Evolutionary conservation across 2,329 filamentous ascomycete genomes (phyloP).

Genomic region (Aspergillus candidus): DNA sequence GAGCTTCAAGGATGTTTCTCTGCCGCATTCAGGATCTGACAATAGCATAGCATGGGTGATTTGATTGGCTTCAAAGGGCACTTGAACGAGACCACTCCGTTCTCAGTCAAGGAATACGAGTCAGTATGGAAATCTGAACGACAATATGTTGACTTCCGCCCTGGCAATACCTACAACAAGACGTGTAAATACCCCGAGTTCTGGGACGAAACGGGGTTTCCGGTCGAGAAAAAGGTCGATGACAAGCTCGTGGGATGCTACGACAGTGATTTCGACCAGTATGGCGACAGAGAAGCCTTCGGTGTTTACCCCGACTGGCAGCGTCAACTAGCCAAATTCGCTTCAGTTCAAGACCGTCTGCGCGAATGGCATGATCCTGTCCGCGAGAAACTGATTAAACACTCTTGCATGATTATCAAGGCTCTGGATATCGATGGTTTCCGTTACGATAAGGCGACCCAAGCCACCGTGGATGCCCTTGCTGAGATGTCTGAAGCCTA

Average conservation of each 20-base stretch:
- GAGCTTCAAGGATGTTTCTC: not conserved
- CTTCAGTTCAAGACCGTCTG: slow-evolving; percentile 60
- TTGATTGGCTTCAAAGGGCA: slow-evolving; percentile 58
- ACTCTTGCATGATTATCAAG: slow-evolving; percentile 58
- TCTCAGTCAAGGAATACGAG: slow-evolving; percentile 50
- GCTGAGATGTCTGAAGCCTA: slow-evolving; percentile 53
- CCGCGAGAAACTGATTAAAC: slow-evolving; percentile 51
- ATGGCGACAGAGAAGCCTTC: slow-evolving; percentile 58
- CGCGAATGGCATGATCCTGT: slow-evolving; percentile 59
- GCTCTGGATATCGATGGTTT: slow-evolving; percentile 62
- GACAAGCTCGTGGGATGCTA: slow-evolving; percentile 51
- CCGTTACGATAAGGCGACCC: slow-evolving; percentile 61
- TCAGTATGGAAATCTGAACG: slow-evolving; percentile 51
- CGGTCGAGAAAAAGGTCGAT: slow-evolving; percentile 43
- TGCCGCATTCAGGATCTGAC: not conserved
- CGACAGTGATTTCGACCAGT: slow-evolving; percentile 60
- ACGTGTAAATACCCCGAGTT: slow-evolving; percentile 56
- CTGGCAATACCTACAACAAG: slow-evolving; percentile 49
- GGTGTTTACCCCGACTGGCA: slow-evolving; percentile 59
- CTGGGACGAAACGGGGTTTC: slow-evolving; percentile 54
- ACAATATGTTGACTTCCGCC: slow-evolving; percentile 54
- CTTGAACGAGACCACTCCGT: slow-evolving; percentile 54
- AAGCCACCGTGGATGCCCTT: slow-evolving; percentile 57
- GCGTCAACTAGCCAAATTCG: slow-evolving; percentile 60
- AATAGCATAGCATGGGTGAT: slow-evolving; percentile 45